Conservation (phyloP, 331 rosid species). For the Telfairia occidentalis region DNA sequence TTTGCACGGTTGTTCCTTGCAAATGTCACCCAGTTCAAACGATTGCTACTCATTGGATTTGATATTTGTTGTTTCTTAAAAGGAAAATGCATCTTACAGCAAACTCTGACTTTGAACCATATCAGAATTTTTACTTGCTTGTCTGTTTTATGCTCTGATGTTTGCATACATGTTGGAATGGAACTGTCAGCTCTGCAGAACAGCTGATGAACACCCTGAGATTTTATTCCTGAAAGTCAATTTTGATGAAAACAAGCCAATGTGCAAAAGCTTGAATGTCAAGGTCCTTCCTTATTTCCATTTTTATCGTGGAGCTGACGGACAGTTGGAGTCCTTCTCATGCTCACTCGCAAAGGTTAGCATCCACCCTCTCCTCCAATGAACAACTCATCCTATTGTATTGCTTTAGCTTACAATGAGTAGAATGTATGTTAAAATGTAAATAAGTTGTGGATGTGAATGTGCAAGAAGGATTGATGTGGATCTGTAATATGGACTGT, state of each 20-base stretch:
- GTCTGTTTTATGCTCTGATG: background rate
- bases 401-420: background rate
- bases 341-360: conserved; percentile 58
- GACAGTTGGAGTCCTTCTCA: conserved; percentile 84
- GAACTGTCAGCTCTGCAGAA: conserved; percentile 77
- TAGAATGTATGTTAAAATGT: background rate
- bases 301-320: conserved; percentile 92
- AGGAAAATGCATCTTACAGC: background rate
- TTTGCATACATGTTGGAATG: background rate
- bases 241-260: conserved; percentile 88
- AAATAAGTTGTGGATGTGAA: background rate
- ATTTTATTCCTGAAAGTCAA: conserved; percentile 81
- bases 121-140: background rate
- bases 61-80: background rate
- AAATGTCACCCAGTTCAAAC: background rate
- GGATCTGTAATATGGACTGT: background rate
- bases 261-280: conserved; percentile 93
- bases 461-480: background rate
- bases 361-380: background rate
- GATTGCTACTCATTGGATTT: background rate
- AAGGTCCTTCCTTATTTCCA: conserved; percentile 97
- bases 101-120: background rate
- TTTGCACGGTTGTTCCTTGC: background rate
- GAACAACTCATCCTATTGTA: background rate
- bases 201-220: conserved; percentile 87